Percentiles rank a stretch among this genome's conserved stretches.
Evolutionary conservation across 345 rosid genomes (phyloP).

Genomic region (Citrus mangshanensis): DNA sequence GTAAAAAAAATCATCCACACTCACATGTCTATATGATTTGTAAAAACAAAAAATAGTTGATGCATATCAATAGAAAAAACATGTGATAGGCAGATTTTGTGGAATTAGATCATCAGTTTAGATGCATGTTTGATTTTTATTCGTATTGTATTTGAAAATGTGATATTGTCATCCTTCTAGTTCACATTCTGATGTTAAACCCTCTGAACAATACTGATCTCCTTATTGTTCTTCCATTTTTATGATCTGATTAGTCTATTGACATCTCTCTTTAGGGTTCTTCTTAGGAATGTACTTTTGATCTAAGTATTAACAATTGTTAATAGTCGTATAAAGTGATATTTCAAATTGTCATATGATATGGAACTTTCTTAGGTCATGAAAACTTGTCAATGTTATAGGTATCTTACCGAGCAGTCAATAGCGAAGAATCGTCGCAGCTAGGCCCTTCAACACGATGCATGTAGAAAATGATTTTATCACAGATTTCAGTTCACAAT

Average conservation of each 20-base stretch:
- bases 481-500: not conserved
- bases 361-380: not conserved
- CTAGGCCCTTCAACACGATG: not conserved
- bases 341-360: not conserved
- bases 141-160: not conserved
- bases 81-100: not conserved
- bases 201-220: not conserved
- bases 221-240: not conserved
- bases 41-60: not conserved
- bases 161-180: too few relatives aligned
- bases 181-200: not conserved
- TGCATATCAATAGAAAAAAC: not conserved
- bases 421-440: slow-evolving; percentile 18
- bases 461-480: not conserved
- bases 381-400: slow-evolving; percentile 11
- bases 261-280: not conserved
- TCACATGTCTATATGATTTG: not conserved
- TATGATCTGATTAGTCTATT: not conserved
- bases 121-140: not conserved
- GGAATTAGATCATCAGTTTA: not conserved
- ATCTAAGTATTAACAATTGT: not conserved
- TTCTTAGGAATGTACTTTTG: not conserved
- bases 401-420: slow-evolving; percentile 47
- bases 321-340: not conserved
- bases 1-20: not conserved